Conservation (phyloP, 2,329 filamentous ascomycete genomes). For the Lachnellula arida region DNA sequence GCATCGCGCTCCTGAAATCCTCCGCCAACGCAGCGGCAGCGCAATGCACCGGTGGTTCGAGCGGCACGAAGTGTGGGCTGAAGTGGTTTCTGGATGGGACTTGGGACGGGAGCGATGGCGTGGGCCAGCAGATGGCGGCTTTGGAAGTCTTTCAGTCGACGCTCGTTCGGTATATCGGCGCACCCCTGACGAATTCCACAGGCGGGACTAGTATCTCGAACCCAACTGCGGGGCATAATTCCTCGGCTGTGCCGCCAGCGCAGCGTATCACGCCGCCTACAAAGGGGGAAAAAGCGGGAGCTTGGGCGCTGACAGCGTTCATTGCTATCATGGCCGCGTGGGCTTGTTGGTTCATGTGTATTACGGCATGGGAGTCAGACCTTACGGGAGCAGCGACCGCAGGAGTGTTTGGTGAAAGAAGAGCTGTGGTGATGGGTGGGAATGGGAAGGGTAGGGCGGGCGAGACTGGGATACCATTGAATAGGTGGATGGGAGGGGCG, state of each 20-base stretch:
- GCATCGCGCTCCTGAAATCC: slow-evolving; percentile 49
- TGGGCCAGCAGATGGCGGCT: slow-evolving; percentile 68
- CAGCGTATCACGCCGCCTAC: slow-evolving; percentile 22
- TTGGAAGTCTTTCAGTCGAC: slow-evolving; percentile 61
- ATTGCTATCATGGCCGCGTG: slow-evolving; percentile 6
- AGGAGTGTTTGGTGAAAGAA: background rate
- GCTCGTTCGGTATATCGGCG: slow-evolving; percentile 42
- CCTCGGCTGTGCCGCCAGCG: background rate
- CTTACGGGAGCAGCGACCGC: background rate
- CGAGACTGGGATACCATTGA: no score
- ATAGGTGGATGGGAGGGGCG: no score
- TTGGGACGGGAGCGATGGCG: slow-evolving; percentile 57
- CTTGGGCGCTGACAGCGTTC: slow-evolving; percentile 38
- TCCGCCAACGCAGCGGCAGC: slow-evolving; percentile 54
- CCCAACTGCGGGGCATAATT: slow-evolving; percentile 26
- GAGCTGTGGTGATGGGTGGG: background rate
- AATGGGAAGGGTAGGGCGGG: background rate
- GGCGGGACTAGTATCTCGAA: slow-evolving; percentile 52
- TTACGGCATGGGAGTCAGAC: background rate
- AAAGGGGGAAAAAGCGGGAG: slow-evolving; percentile 36
- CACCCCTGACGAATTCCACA: slow-evolving; percentile 42
- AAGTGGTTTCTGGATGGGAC: slow-evolving; percentile 51
- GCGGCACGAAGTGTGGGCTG: slow-evolving; percentile 54
- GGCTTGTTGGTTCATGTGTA: slow-evolving; percentile 15
- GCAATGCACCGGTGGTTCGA: slow-evolving; percentile 53